Conservation (phyloP, 176 grass and related monocot genomes). For the Avena insularis region DNA sequence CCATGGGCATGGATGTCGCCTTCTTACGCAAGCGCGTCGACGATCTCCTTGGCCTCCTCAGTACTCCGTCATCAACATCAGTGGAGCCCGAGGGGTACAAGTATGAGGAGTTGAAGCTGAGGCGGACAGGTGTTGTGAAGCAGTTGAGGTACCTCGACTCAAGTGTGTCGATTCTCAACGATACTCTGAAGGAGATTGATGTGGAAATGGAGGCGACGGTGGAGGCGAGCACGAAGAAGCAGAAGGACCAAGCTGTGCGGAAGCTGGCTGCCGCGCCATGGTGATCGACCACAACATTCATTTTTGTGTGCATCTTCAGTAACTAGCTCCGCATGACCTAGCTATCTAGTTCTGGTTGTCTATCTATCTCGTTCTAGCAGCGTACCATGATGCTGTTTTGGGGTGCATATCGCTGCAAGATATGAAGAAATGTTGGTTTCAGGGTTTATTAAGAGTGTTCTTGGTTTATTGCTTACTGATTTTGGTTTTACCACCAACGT, state of each 20-base stretch:
- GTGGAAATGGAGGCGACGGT: conserved; percentile 36
- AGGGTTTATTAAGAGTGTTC: background rate
- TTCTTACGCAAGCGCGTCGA: background rate
- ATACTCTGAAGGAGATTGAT: conserved; percentile 12
- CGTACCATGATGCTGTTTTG: background rate
- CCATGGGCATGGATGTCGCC: background rate
- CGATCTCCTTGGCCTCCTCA: background rate
- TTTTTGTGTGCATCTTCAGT: background rate
- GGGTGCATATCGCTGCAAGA: too few relatives aligned
- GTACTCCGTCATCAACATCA: background rate
- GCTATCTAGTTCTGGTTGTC: background rate
- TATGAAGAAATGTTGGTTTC: too few relatives aligned
- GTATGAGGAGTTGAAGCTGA: background rate
- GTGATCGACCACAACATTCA: background rate
- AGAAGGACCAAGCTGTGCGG: background rate
- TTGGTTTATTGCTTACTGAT: background rate
- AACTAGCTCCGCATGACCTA: background rate
- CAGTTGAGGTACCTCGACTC: conserved; percentile 18
- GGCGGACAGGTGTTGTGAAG: background rate
- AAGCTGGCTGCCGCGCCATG: conserved; percentile 33
- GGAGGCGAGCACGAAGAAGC: conserved; percentile 9
- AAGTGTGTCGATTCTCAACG: conserved; percentile 14
- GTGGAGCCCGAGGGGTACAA: background rate
- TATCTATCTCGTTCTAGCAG: background rate
- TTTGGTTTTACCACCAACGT: background rate